These are phyloP conservation scores for Eutypa lata DNA, from an alignment of 2,329 filamentous ascomycete species.

Conservation along the genomic window DNA sequence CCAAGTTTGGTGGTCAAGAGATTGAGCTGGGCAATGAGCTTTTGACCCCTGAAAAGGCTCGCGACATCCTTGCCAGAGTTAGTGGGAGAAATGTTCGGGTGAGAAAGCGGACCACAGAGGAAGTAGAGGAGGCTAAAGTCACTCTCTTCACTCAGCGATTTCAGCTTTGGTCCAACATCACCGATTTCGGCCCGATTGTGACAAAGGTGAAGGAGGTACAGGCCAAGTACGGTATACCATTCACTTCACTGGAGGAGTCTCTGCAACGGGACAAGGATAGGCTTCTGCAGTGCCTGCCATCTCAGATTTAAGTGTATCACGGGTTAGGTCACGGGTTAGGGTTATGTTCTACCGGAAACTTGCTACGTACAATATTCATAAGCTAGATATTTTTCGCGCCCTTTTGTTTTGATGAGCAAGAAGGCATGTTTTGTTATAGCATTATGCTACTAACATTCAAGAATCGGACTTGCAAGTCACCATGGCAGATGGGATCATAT, in stretches of 20 bases:
- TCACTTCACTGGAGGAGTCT: slow-evolving; percentile 24
- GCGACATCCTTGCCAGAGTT: slow-evolving; percentile 25
- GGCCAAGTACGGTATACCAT: slow-evolving; percentile 26
- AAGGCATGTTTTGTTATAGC: too few species aligned
- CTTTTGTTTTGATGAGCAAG: too few species aligned
- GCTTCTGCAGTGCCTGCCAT: slow-evolving; percentile 17
- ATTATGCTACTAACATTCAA: too few species aligned
- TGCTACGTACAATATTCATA: too few species aligned
- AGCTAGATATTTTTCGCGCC: too few species aligned
- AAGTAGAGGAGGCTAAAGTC: slow-evolving; percentile 16
- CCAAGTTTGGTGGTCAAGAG: slow-evolving; percentile 26
- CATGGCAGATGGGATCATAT: too few species aligned
- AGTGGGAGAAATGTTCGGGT: slow-evolving; percentile 26
- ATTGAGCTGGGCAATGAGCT: slow-evolving; percentile 29
- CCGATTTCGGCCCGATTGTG: slow-evolving; percentile 15
- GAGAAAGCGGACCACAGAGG: slow-evolving; percentile 17
- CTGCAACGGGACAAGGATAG: slow-evolving; percentile 21
- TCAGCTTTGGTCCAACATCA: slow-evolving; percentile 23
- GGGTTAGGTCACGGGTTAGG: too few species aligned
- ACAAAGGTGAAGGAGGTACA: slow-evolving; percentile 12
- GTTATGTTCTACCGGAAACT: too few species aligned
- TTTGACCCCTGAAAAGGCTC: slow-evolving; percentile 27
- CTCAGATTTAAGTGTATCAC: background rate
- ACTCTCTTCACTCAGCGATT: slow-evolving; percentile 17
- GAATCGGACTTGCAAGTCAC: too few species aligned